Evolutionary conservation across 2,329 filamentous ascomycete genomes (phyloP).

Genomic region (Akanthomyces uredinophilus): DNA sequence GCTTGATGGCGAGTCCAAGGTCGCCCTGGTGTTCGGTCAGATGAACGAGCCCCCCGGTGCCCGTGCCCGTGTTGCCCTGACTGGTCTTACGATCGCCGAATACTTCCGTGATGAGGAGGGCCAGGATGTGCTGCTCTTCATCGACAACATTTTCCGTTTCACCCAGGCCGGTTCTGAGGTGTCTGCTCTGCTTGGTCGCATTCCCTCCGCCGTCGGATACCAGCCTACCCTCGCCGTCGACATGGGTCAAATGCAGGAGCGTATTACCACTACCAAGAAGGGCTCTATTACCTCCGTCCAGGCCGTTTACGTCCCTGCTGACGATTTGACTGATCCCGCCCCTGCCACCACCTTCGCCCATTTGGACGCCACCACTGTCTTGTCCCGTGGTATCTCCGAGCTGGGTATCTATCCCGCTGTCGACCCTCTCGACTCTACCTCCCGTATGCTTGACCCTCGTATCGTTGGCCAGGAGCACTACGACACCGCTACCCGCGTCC

Average conservation of each 20-base stretch:
- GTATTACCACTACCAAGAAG: slow-evolving; percentile 99
- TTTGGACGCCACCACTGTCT: slow-evolving; percentile 99
- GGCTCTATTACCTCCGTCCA: slow-evolving; percentile 99
- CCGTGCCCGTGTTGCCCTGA: slow-evolving; percentile 98
- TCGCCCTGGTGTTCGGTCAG: slow-evolving; percentile 98
- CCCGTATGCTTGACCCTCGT: slow-evolving; percentile 98
- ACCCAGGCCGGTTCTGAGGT: slow-evolving; percentile 99
- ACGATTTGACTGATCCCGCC: slow-evolving; percentile 99
- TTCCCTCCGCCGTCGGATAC: slow-evolving; percentile 99
- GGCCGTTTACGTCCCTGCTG: slow-evolving; percentile 99
- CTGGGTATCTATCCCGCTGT: slow-evolving; percentile 99
- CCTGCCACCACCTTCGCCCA: slow-evolving; percentile 99
- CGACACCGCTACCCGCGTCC: slow-evolving; percentile 85
- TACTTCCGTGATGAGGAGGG: slow-evolving; percentile 74
- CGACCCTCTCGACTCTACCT: slow-evolving; percentile 99
- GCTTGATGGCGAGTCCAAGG: slow-evolving; percentile 98
- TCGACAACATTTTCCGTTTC: slow-evolving; percentile 99
- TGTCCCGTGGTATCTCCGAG: slow-evolving; percentile 99
- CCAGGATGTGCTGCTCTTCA: slow-evolving; percentile 98
- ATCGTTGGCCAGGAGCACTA: slow-evolving; percentile 98
- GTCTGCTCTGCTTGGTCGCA: slow-evolving; percentile 98
- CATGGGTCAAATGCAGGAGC: slow-evolving; percentile 99
- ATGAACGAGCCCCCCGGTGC: slow-evolving; percentile 99
- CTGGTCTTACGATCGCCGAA: slow-evolving; percentile 75
- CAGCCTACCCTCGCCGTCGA: slow-evolving; percentile 97